Percentiles rank a stretch among this genome's conserved stretches.
These are phyloP conservation scores for Trichosporon faecale DNA, from an alignment of 1,284 basidiomycete genomes.

Conservation along the genomic window DNA sequence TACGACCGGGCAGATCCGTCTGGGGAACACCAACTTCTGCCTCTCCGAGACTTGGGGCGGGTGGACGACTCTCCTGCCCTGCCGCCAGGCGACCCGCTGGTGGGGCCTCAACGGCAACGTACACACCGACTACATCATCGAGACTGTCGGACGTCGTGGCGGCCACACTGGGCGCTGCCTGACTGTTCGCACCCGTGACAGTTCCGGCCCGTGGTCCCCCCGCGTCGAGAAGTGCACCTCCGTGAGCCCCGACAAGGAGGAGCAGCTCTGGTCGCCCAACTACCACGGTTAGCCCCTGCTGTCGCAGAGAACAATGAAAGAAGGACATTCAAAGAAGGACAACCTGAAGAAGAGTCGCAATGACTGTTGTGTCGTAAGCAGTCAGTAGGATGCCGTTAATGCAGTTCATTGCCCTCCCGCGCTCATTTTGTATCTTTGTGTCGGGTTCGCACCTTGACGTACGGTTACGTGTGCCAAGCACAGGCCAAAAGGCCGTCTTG, in stretches of 20 bases:
- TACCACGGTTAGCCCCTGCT: neutral
- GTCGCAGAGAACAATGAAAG: neutral
- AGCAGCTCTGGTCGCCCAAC: neutral
- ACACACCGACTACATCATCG: neutral
- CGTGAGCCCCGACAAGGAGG: neutral
- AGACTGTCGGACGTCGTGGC: neutral
- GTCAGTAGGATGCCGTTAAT: neutral
- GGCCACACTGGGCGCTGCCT: neutral
- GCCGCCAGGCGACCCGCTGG: neutral
- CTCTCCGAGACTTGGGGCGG: neutral
- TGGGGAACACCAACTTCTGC: neutral
- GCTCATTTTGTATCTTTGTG: neutral
- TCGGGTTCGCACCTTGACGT: neutral
- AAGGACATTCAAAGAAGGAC: too few relatives aligned
- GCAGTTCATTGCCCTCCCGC: neutral
- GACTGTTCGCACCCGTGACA: neutral
- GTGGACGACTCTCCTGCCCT: neutral
- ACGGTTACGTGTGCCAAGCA: neutral
- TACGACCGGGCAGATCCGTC: neutral
- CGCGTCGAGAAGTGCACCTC: neutral
- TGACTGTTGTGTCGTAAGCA: neutral
- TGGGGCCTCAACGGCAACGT: neutral
- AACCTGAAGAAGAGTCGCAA: neutral
- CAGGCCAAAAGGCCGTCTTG: too few relatives aligned
- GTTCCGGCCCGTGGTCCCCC: neutral